Evolutionary conservation across 202 grass and related monocot species (phyloP), one percentile per base, ranked within the genome.

Genomic region (Cymbopogon flexuosus): DNA sequence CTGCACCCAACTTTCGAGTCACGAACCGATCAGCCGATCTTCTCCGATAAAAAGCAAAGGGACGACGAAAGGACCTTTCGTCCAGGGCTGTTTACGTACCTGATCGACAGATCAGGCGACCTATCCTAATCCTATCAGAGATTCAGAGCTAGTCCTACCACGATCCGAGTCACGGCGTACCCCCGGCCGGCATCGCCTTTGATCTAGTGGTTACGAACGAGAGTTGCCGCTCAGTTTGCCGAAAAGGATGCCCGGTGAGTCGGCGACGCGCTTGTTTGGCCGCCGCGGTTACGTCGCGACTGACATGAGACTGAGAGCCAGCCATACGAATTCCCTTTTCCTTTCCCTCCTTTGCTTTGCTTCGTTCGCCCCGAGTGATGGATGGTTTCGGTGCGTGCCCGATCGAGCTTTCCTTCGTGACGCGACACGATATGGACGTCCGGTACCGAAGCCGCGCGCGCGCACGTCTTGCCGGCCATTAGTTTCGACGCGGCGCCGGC

Each of bases 321-420:
- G 6, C 61, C 77, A 16, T 1, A 11, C 68, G 16, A 19, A 46
- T 10, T 10, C 29, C 19, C 47, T 37, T 37, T 76, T 33, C 4
- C 31, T 33, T 75, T 58, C 3, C 2, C 16, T 4, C 1, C 52
- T 49, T 10, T 21, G 52, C 8, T 10, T 10, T 10, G n/a, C 19
- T 62, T 70, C 14, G 45, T 5, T 3, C 43, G 23, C 33, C 36
- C 36, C 19, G 19, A 8, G 24, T 19, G n/a, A 61, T 12, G 27
- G 24, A 15, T 22, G 46, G 16, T 33, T 27, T 72, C 71, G 57
- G 82, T 77, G 81, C 81, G 71, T 6, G 42, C 18, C 68, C 16
- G 22, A 14, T 67, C 16, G 5, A 62, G 42, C 71, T 88, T 87
- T 76, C 11, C 35, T 27, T 65, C 65, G 45, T 85, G 87, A 89